Evolutionary conservation across 2,329 filamentous ascomycete species (phyloP).

Genomic region (Aureobasidium sp.): DNA sequence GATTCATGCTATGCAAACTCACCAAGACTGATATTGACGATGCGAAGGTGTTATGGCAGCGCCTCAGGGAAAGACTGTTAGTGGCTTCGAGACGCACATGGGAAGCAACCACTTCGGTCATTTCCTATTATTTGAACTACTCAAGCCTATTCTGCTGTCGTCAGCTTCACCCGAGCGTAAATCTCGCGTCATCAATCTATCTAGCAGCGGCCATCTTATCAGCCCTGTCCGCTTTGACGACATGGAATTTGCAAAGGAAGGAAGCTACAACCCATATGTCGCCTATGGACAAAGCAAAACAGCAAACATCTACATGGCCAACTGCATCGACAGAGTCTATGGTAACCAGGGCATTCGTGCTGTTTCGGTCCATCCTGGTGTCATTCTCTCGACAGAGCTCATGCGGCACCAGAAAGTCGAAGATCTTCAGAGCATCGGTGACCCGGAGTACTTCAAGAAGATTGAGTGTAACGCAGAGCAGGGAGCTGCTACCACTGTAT

Average conservation of each 20-base stretch:
- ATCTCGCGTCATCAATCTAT: slow-evolving; percentile 41
- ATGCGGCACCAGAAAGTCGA: slow-evolving; percentile 7
- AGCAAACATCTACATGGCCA: slow-evolving; percentile 45
- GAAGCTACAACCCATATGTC: slow-evolving; percentile 16
- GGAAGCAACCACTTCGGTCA: slow-evolving; percentile 46
- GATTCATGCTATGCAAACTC: not conserved
- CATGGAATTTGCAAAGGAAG: slow-evolving; percentile 25
- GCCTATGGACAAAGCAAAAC: slow-evolving; percentile 44
- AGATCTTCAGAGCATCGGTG: not conserved
- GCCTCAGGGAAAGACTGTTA: slow-evolving; percentile 30
- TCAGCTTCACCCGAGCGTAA: slow-evolving; percentile 31
- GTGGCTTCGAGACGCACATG: slow-evolving; percentile 45
- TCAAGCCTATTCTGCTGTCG: slow-evolving; percentile 37
- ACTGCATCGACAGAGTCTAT: slow-evolving; percentile 43
- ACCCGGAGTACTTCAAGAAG: slow-evolving; percentile 3
- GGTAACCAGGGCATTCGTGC: slow-evolving; percentile 37
- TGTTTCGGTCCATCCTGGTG: slow-evolving; percentile 39
- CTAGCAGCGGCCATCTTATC: slow-evolving; percentile 31
- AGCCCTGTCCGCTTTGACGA: slow-evolving; percentile 22
- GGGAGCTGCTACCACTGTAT: slow-evolving; percentile 42
- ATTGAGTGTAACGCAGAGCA: slow-evolving; percentile 27
- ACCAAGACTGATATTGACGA: not conserved
- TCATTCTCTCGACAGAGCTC: slow-evolving; percentile 25
- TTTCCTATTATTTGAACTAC: slow-evolving; percentile 46
- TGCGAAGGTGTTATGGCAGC: slow-evolving; percentile 32